Base-by-base conservation (phyloP, 1,284 basidiomycete species). In the Cerioporus squamosus region DNA sequence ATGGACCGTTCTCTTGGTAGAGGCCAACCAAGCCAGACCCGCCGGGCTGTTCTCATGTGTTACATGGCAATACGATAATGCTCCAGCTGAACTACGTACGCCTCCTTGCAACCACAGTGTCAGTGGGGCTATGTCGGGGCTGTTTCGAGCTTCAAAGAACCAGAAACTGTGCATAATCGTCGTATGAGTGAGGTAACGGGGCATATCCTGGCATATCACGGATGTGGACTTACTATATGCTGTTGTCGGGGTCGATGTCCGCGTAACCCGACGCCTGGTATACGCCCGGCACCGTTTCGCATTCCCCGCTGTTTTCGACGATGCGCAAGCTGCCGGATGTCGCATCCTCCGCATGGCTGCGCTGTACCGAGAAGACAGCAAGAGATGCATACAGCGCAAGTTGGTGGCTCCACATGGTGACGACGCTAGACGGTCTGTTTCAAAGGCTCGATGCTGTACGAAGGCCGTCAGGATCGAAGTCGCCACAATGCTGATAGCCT, bases 101-200 rank as follows among this genome's bases (percentile, higher is more conserved):
- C 84, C 85, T 39, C 85, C 85, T 66, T 86, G 86, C 57, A 88
- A 79, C 85, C 86, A 88, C 24, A 87, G 74, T 9, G 81, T 76
- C 24, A 87, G 73, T 17, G 86, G 85, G 3, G 85, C 85, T 1
- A 74, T 81, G 20, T 79, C 76, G 0, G 84, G 77, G 58, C 81
- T 81, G 39, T 81, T 79, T 23, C 85, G 80, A 1, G 86, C 79
- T 31, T 77, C 84, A 61, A 88, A 88, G 71, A 85, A 87, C 85
- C 86, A 87, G 70, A 87, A 87, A 79, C 82, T 86, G 39, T 33
- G 12, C 24, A 52, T 18, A 3, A 38, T 36, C 10, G 1, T 29
- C 26, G 10, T 36, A 7, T 15, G 33, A 6, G 12, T 46, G 42
- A 40, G 29, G 22, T 12, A n/a, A 15, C 44, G 15, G 2, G 12